Conservation (phyloP, 2,329 filamentous ascomycete species). For the Nemania sp. region DNA sequence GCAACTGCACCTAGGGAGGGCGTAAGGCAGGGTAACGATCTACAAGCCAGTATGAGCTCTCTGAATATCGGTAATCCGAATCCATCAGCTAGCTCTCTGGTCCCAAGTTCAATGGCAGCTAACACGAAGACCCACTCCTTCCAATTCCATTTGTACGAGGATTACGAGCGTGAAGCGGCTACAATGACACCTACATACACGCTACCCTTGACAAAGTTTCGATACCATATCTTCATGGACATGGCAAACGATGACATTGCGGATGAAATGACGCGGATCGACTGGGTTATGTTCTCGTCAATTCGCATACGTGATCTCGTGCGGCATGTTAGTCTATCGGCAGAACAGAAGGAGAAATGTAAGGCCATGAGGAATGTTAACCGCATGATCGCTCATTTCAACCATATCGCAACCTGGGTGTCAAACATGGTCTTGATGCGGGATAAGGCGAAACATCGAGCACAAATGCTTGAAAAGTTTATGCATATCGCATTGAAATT, state of each 20-base stretch:
- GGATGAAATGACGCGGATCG: slow-evolving; percentile 91
- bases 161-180: slow-evolving; percentile 83
- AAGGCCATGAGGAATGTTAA: slow-evolving; percentile 87
- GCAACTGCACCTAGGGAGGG: slow-evolving; percentile 42
- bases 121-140: slow-evolving; percentile 58
- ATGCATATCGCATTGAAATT: slow-evolving; percentile 90
- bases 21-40: slow-evolving; percentile 49
- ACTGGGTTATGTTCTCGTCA: slow-evolving; percentile 98
- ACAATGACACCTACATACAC: slow-evolving; percentile 76
- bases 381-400: slow-evolving; percentile 94
- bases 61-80: slow-evolving; percentile 61
- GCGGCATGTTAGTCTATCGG: slow-evolving; percentile 84
- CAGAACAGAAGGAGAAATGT: slow-evolving; percentile 78
- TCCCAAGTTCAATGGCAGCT: slow-evolving; percentile 53
- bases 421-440: slow-evolving; percentile 86
- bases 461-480: slow-evolving; percentile 92
- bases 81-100: slow-evolving; percentile 61
- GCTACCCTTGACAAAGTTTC: slow-evolving; percentile 80
- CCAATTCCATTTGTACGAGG: slow-evolving; percentile 76
- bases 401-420: slow-evolving; percentile 85
- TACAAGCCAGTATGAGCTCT: slow-evolving; percentile 61
- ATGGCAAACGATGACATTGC: slow-evolving; percentile 87
- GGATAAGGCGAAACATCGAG: slow-evolving; percentile 95
- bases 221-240: slow-evolving; percentile 92
- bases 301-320: slow-evolving; percentile 94